Evolutionary conservation across 2,329 filamentous ascomycete species (phyloP).

Genomic region (Penicillium glabrum): DNA sequence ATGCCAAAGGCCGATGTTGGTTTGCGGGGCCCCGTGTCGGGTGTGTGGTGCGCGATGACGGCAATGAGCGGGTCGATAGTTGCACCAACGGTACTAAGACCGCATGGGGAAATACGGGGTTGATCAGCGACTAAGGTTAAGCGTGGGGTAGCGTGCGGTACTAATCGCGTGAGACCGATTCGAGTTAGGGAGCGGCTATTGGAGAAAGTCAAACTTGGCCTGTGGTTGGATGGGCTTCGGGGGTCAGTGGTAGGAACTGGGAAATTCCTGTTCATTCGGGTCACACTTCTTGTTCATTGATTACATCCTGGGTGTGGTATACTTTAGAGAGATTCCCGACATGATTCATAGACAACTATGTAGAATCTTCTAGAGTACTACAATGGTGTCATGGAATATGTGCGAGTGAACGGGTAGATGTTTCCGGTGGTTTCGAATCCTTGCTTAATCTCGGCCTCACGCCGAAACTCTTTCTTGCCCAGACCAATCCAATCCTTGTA

Average conservation of each 20-base stretch:
- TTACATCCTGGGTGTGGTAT: too few species aligned
- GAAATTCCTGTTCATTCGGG: not conserved
- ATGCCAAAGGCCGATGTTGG: slow-evolving; percentile 7
- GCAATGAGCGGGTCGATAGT: slow-evolving; percentile 7
- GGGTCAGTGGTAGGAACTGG: not conserved
- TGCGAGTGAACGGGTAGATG: not conserved
- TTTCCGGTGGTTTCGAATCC: not conserved
- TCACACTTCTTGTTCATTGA: too few species aligned
- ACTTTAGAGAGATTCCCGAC: too few species aligned
- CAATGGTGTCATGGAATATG: not conserved
- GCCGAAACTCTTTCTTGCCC: not conserved
- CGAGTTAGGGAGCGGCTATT: not conserved
- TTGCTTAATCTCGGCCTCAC: not conserved
- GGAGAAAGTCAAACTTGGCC: not conserved
- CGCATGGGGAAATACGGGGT: slow-evolving; percentile 3
- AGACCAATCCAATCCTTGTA: not conserved
- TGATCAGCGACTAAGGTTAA: slow-evolving; percentile 11
- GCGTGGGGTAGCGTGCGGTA: slow-evolving; percentile 8
- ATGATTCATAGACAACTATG: too few species aligned
- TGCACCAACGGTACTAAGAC: not conserved
- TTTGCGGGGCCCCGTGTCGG: slow-evolving; percentile 4
- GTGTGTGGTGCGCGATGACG: slow-evolving; percentile 5
- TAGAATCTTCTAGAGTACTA: too few species aligned
- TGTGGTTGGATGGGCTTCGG: too few species aligned
- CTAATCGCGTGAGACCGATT: slow-evolving; percentile 7